Base-by-base conservation (phyloP, 2,329 filamentous ascomycete genomes). In the Colletotrichum simmondsii region DNA sequence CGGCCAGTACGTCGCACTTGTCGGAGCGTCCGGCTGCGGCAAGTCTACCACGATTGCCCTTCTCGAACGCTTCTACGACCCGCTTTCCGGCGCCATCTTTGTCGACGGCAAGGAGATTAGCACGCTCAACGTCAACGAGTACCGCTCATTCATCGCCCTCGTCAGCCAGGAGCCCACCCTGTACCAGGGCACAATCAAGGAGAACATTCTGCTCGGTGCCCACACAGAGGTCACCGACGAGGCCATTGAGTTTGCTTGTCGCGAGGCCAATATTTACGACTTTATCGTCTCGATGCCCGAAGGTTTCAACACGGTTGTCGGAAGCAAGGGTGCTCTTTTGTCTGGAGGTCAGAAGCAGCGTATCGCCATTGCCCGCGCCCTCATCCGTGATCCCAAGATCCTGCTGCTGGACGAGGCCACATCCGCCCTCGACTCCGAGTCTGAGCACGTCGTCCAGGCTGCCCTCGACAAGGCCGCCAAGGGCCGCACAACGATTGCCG, bases 331-430 rank as follows among this genome's bases (percentile, higher is more conserved):
- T 57, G 89, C 91, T 19, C 90, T 98, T 80, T 85, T 98, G 19
- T 95, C 93, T 2, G 96, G 97, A 68, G 97, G 96, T 0, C 97
- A 98, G 83, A 98, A 98, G 80, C 96, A 98, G 83, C 93, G 97
- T 73, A 92, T 98, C 46, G 96, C 95, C 62, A 98, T 98, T 80
- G 96, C 97, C 4, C 92, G 96, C 5, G 97, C 96, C 0, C 86
- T 98, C 14, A 91, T 98, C 54, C 92, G 96, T n/a, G 91, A 98
- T 78, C 96, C 97, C 8, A 95, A 94, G 82, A 92, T 98, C 72
- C 85, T 98, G 4, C 88, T 97, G 0, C 88, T 97, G 0, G 94
- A 97, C 77, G 94, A 97, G 85, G 94, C 94, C 7, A 95, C 94
- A 4, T 92, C 89, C 2, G 93, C 93, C 0, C 85, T 97, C 4